These are phyloP conservation scores for Verticillium zaregamsianum DNA, from an alignment of 2,329 filamentous ascomycete genomes.

Conservation along the genomic window DNA sequence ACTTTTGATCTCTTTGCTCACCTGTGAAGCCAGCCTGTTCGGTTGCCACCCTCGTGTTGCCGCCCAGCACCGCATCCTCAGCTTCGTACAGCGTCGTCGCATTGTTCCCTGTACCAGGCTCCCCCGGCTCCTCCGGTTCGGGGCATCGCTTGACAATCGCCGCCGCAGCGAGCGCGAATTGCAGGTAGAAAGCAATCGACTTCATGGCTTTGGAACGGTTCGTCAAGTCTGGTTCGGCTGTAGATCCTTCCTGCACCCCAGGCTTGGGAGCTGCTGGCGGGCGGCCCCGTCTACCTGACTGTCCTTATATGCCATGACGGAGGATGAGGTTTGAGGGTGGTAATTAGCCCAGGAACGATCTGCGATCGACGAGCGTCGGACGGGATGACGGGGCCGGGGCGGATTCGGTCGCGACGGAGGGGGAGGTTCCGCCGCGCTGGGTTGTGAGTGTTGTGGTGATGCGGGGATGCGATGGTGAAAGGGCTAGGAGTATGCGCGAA, in stretches of 20 bases:
- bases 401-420: not conserved
- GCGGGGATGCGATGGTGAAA: not conserved
- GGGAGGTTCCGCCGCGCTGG: not conserved
- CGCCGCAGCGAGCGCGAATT: conserved; percentile 1
- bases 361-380: not conserved
- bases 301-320: not conserved
- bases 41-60: conserved; percentile 31
- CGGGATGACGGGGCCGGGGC: not conserved
- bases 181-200: not conserved
- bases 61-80: conserved; percentile 34
- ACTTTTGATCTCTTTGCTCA: conserved; percentile 1
- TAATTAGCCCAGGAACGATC: not conserved
- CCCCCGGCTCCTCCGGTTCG: not conserved
- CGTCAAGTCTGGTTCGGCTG: not conserved
- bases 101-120: conserved; percentile 1
- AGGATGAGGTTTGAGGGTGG: not conserved
- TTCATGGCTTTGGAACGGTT: not conserved
- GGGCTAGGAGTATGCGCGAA: not conserved
- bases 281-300: not conserved
- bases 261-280: not conserved
- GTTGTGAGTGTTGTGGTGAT: not conserved
- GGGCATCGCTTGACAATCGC: conserved; percentile 1
- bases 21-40: conserved; percentile 34
- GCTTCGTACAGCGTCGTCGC: conserved; percentile 26
- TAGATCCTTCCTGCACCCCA: not conserved